Conservation (phyloP, 78 protist species). For the Blattamonas nauphoetae region DNA sequence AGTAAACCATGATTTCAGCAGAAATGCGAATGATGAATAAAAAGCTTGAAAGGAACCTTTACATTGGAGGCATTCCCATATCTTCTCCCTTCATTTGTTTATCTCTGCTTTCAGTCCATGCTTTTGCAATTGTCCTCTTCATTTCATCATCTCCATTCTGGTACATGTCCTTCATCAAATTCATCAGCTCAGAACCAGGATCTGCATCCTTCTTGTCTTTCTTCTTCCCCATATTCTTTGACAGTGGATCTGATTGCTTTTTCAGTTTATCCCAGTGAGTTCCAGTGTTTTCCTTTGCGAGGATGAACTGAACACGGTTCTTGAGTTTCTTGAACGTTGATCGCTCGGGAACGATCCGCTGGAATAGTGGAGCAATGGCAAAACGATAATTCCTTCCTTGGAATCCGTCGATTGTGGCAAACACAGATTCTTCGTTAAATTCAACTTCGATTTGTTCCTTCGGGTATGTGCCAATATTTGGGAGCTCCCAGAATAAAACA, state of each 20-base stretch:
- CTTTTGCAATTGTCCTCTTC: constrained; percentile 11
- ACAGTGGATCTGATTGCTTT: not conserved
- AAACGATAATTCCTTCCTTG: not conserved
- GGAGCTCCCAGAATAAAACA: not conserved
- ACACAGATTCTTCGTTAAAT: not conserved
- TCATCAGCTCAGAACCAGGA: not conserved
- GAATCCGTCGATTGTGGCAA: not conserved
- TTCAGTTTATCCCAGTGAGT: not conserved
- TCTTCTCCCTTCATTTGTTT: not conserved
- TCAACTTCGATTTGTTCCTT: not conserved
- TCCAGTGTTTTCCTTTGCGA: not conserved
- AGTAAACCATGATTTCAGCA: no score
- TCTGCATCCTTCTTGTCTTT: not conserved
- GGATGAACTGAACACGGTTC: not conserved
- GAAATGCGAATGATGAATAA: no score
- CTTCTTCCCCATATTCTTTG: no score
- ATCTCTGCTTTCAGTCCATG: not conserved
- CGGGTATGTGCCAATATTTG: not conserved
- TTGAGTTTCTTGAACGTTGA: not conserved
- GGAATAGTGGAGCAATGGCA: not conserved
- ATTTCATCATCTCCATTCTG: constrained; percentile 1
- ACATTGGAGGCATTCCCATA: not conserved
- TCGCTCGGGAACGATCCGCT: not conserved
- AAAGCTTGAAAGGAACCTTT: no score
- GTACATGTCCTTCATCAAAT: not conserved